Conservation (phyloP, 192 early-diverging fungal genomes). For the Rhizophagus clarus region DNA sequence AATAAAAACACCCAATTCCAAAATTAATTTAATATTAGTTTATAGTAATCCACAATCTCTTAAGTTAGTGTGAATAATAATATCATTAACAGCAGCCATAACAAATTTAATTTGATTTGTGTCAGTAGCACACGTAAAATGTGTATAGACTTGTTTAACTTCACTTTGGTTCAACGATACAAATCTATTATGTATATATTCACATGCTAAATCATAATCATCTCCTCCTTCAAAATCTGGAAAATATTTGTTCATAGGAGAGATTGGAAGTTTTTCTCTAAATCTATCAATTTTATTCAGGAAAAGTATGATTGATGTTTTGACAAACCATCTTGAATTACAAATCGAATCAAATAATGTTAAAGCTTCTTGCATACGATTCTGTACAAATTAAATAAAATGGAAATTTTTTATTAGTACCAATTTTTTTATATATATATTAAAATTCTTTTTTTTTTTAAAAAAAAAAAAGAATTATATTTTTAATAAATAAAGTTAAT, state of each 20-base stretch:
- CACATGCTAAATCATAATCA: slow-evolving; percentile 74
- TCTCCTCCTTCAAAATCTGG: slow-evolving; percentile 76
- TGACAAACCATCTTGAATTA: slow-evolving; percentile 95
- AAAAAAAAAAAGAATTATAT: too few species aligned
- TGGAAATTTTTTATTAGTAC: not conserved
- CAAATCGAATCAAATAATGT: slow-evolving; percentile 98
- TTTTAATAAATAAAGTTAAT: too few species aligned
- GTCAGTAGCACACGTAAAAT: slow-evolving; percentile 88
- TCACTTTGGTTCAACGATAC: slow-evolving; percentile 78
- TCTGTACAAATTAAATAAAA: slow-evolving; percentile 44
- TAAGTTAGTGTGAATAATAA: slow-evolving; percentile 84
- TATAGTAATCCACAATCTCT: slow-evolving; percentile 79
- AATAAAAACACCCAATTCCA: not conserved
- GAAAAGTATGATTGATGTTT: slow-evolving; percentile 97
- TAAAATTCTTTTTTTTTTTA: too few species aligned
- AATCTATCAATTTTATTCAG: slow-evolving; percentile 99
- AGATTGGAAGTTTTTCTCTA: slow-evolving; percentile 82
- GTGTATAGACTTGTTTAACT: slow-evolving; percentile 83
- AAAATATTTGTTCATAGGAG: slow-evolving; percentile 88
- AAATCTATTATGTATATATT: slow-evolving; percentile 81
- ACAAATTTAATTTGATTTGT: slow-evolving; percentile 87
- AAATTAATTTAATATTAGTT: slow-evolving; percentile 26
- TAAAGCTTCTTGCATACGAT: slow-evolving; percentile 95
- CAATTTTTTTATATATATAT: too few species aligned
- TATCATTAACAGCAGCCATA: slow-evolving; percentile 88